A percentile compares a stretch with the other conserved stretches of the same genome.
phyloP scores from a whole-genome alignment of 192 early-diverging fungal species.

The Backusella liffmaniae region DNA sequence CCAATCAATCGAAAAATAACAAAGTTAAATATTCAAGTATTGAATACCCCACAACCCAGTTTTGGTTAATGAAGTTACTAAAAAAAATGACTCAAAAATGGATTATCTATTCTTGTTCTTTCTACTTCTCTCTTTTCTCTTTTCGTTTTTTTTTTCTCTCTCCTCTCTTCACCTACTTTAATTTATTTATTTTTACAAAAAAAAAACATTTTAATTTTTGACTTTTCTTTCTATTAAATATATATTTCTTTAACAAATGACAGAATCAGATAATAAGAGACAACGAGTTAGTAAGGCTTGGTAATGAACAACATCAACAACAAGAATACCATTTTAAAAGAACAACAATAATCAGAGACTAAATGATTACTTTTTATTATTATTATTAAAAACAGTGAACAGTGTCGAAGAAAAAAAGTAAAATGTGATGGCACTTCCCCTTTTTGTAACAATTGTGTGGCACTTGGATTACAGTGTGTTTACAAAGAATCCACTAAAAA shows the following conservation, averaged over 20 bases:
- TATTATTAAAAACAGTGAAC: conserved; percentile 49
- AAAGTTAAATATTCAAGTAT: background rate
- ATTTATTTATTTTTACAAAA: background rate
- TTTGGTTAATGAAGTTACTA: background rate
- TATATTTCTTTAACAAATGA: background rate
- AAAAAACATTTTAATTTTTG: background rate
- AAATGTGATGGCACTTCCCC: conserved; percentile 77
- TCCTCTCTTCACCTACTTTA: background rate
- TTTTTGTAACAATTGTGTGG: conserved; percentile 68
- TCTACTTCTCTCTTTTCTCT: background rate
- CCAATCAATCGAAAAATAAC: background rate
- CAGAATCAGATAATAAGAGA: conserved; percentile 17
- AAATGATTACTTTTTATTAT: conserved; percentile 9
- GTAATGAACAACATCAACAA: conserved; percentile 10
- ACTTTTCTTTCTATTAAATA: background rate
- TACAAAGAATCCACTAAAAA: conserved; percentile 54
- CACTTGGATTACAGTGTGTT: conserved; percentile 59
- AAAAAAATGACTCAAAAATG: background rate
- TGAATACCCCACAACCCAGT: background rate
- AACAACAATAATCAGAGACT: background rate
- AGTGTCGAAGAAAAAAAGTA: conserved; percentile 78
- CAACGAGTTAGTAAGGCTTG: conserved; percentile 36
- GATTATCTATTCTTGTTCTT: background rate
- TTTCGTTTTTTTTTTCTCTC: background rate
- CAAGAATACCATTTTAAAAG: background rate